Evolutionary conservation across 208 protist species (phyloP).

Genomic region (Angomonas deanei): DNA sequence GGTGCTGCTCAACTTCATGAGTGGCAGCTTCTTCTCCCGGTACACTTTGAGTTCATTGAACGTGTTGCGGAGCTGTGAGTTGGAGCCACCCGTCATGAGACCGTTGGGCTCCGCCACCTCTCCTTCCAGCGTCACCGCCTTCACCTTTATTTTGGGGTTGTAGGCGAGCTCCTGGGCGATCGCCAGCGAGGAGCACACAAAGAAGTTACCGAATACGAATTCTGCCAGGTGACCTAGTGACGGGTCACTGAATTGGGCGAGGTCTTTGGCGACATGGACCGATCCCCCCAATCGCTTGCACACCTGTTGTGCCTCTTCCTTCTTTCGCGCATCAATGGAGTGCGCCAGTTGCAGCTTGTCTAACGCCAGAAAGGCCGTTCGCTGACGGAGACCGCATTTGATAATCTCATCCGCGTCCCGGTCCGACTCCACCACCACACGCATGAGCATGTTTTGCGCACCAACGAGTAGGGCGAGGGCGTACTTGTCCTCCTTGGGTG

Average conservation of each 20-base stretch:
- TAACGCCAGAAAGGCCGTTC: slow-evolving; percentile 98
- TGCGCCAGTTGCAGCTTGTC: slow-evolving; percentile 69
- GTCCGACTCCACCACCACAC: slow-evolving; percentile 95
- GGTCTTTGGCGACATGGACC: slow-evolving; percentile 17
- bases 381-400: slow-evolving; percentile 82
- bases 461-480: slow-evolving; percentile 92
- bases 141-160: slow-evolving; percentile 50
- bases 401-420: slow-evolving; percentile 92
- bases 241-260: slow-evolving; percentile 28
- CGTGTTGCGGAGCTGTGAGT: slow-evolving; percentile 57
- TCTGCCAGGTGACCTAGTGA: slow-evolving; percentile 21
- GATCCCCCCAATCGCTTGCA: slow-evolving; percentile 26
- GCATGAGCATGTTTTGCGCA: slow-evolving; percentile 88
- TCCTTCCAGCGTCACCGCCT: slow-evolving; percentile 98
- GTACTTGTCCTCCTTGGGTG: slow-evolving; percentile 57
- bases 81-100: slow-evolving; percentile 96
- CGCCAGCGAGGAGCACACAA: slow-evolving; percentile 91
- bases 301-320: slow-evolving; percentile 32
- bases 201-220: slow-evolving; percentile 96
- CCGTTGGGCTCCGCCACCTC: slow-evolving; percentile 97
- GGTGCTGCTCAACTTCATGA: slow-evolving; percentile 33
- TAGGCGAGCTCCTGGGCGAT: slow-evolving; percentile 88
- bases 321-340: slow-evolving; percentile 20
- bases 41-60: slow-evolving; percentile 61
- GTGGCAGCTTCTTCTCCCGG: slow-evolving; percentile 32